Base-by-base conservation (phyloP, 2,329 filamentous ascomycete genomes). In the Colletotrichum camelliae region DNA sequence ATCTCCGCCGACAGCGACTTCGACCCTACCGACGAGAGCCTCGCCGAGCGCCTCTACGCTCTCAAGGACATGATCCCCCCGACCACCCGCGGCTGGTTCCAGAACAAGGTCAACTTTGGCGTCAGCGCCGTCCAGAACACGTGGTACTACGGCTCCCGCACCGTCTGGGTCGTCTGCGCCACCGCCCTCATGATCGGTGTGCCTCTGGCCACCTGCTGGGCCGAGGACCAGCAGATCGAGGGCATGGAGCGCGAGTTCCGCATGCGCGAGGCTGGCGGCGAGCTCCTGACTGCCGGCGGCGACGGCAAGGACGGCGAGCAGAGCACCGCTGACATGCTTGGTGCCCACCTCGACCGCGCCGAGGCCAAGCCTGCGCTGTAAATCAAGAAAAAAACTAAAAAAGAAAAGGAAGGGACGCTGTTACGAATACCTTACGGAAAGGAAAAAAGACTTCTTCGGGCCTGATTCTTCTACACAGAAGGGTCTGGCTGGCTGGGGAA, bases 211-310 rank as follows among this genome's bases (percentile, higher is more conserved):
- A 89, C 99, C 80, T 96, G 96, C 74, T 96, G 96, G 84, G 93
- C 94, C 78, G 97, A 99, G 89, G 97, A 99, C 89, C 96, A 98
- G 90, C 95, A 98, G 89, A 93, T 98, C 84, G 90, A 96, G 79
- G 96, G 98, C 89, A 97, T 98, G 95, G 97, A 99, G 92, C 93
- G 96, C 86, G 96, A 98, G 89, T 96, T 96, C 91, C 93, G 94
- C 86, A 97, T 98, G 95, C 94, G 97, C 85, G 95, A 98, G 91
- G 92, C 94, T 82, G 95, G 95, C 78, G 93, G 94, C 83, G 95
- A 98, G 70, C 84, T 92, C 48, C 81, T 92, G 76, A 91, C 89
- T 15, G 88, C 87, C 15, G 88, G 87, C 6, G 85, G 84, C 67
- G 16, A 39, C 62, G 81, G 81, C 69, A 80, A 73, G 24, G 81